Percentiles rank a stretch among this genome's conserved stretches.
Conservation (phyloP, 495 filamentous ascomycete genomes). For the Gamarada debralockiae region DNA sequence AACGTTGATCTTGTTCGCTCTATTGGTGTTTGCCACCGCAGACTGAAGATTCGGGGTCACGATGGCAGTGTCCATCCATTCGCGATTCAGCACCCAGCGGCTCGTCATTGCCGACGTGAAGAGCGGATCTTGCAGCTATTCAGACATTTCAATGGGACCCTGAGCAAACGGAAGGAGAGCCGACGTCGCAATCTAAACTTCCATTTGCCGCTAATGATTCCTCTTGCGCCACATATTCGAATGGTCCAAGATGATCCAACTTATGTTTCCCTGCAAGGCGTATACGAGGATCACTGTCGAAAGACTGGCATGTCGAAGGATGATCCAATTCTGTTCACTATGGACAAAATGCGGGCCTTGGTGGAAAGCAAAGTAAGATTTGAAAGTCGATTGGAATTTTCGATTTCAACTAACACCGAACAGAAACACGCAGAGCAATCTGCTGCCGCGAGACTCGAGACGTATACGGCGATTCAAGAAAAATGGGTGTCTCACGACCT, state of each 20-base stretch:
- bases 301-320: constrained; percentile 84
- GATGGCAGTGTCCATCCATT: constrained; percentile 95
- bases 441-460: constrained; percentile 71
- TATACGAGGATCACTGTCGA: constrained; percentile 94
- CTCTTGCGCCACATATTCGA: constrained; percentile 86
- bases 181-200: constrained; percentile 92
- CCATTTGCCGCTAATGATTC: constrained; percentile 91
- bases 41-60: constrained; percentile 94
- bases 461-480: constrained; percentile 85
- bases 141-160: constrained; percentile 88
- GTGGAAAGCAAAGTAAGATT: constrained; percentile 55
- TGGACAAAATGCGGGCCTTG: constrained; percentile 82
- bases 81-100: constrained; percentile 91
- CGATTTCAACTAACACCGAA: not conserved
- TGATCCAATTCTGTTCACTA: constrained; percentile 88
- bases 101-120: constrained; percentile 85
- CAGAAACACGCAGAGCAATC: constrained; percentile 64
- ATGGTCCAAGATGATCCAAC: constrained; percentile 93
- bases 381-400: not conserved
- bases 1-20: constrained; percentile 87
- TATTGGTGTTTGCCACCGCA: constrained; percentile 83
- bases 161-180: constrained; percentile 90
- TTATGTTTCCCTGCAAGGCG: constrained; percentile 88
- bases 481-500: constrained; percentile 80
- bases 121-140: constrained; percentile 97